Percentiles rank a stretch among this genome's conserved stretches.
Conservation (phyloP, 208 protist genomes). For the Acanthamoeba triangularis region DNA sequence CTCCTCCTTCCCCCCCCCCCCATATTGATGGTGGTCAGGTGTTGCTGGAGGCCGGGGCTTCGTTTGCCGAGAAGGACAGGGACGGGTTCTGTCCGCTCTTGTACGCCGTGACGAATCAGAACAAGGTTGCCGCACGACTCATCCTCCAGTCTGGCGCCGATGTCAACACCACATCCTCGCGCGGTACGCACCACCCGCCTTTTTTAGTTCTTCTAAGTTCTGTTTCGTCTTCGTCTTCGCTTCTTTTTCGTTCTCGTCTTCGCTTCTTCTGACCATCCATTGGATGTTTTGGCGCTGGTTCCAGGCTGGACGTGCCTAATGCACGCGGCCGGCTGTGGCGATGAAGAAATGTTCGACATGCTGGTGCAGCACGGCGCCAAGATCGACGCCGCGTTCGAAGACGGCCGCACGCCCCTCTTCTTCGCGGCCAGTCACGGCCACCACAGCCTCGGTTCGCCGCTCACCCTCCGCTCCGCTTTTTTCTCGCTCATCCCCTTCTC, state of each 20-base stretch:
- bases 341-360: conserved; percentile 17
- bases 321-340: conserved; percentile 18
- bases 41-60: neutral
- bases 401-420: conserved; percentile 18
- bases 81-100: conserved; percentile 12
- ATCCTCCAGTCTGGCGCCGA: conserved; percentile 10
- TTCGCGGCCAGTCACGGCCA: neutral
- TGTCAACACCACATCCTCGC: neutral
- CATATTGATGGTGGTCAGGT: neutral
- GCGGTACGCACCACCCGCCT: neutral
- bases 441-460: neutral
- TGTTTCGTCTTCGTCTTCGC: no score
- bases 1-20: neutral
- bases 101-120: neutral
- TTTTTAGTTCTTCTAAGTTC: no score
- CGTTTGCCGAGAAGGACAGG: neutral
- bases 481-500: no score
- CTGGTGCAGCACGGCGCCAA: conserved; percentile 13
- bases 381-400: neutral
- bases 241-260: neutral
- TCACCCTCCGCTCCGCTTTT: no score
- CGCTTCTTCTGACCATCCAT: no score
- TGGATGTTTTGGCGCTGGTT: neutral
- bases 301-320: conserved; percentile 28
- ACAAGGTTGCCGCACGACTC: neutral